Conservation (phyloP, 148 eudicot genomes). For the Fagopyrum tataricum region DNA sequence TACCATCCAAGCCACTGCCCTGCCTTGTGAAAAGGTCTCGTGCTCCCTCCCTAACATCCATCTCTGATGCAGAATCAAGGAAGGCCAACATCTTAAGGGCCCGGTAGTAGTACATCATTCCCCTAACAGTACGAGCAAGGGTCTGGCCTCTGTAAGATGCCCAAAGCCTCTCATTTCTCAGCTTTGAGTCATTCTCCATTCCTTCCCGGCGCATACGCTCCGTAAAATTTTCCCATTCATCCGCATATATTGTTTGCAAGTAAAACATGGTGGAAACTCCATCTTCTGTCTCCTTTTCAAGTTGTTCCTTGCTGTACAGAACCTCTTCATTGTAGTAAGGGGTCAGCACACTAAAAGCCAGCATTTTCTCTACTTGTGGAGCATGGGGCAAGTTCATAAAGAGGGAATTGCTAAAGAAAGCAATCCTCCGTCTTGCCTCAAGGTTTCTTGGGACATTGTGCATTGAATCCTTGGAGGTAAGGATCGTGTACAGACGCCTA, state of each 20-base stretch:
- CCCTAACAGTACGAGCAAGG: constrained; percentile 86
- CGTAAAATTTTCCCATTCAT: constrained; percentile 82
- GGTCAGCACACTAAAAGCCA: constrained; percentile 85
- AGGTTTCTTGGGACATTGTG: constrained; percentile 74
- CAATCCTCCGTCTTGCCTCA: constrained; percentile 86
- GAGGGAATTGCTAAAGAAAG: constrained; percentile 89
- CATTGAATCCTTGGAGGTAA: constrained; percentile 82
- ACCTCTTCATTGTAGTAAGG: constrained; percentile 97
- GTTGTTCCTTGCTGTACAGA: constrained; percentile 67
- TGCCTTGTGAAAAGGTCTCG: constrained; percentile 49
- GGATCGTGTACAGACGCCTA: constrained; percentile 71
- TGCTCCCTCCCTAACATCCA: constrained; percentile 81
- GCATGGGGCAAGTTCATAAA: constrained; percentile 99
- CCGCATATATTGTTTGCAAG: constrained; percentile 80
- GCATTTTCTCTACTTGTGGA: constrained; percentile 93
- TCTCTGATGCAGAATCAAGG: constrained; percentile 94
- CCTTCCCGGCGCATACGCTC: constrained; percentile 81
- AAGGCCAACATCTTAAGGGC: constrained; percentile 93
- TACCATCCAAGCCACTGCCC: constrained; percentile 33
- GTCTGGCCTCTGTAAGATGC: constrained; percentile 96
- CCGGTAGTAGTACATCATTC: constrained; percentile 96
- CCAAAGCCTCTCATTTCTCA: constrained; percentile 72
- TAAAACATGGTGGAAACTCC: constrained; percentile 84
- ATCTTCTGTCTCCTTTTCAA: constrained; percentile 86
- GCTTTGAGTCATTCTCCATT: constrained; percentile 39